These are phyloP conservation scores for Thielaviopsis ethacetica DNA, from an alignment of 2,329 filamentous ascomycete genomes.

Conservation along the genomic window DNA sequence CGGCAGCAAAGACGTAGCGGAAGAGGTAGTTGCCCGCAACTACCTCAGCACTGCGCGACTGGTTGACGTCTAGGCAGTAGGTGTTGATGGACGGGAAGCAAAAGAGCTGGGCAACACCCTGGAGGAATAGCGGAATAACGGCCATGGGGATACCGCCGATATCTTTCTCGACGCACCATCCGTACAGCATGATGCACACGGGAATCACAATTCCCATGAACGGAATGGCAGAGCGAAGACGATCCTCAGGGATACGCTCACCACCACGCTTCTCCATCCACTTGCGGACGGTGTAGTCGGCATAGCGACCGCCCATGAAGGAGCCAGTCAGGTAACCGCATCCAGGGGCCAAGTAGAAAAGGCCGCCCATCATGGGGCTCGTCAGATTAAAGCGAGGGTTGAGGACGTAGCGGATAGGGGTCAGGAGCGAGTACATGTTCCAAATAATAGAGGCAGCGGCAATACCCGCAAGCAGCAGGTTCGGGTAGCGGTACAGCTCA, in stretches of 20 bases:
- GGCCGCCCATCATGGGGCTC: slow-evolving; percentile 47
- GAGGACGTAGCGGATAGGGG: slow-evolving; percentile 54
- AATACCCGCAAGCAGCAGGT: slow-evolving; percentile 42
- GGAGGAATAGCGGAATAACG: slow-evolving; percentile 56
- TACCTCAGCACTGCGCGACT: slow-evolving; percentile 51
- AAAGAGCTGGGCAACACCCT: slow-evolving; percentile 59
- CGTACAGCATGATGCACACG: slow-evolving; percentile 46
- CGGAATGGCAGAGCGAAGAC: slow-evolving; percentile 40
- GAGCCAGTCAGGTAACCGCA: slow-evolving; percentile 53
- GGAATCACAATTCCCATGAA: slow-evolving; percentile 44
- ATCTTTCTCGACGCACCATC: slow-evolving; percentile 32
- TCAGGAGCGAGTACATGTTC: slow-evolving; percentile 51
- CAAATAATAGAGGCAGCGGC: slow-evolving; percentile 50
- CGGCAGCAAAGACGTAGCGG: slow-evolving; percentile 57
- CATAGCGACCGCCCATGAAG: slow-evolving; percentile 55
- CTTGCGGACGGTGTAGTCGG: slow-evolving; percentile 47
- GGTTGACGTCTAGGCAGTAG: slow-evolving; percentile 73
- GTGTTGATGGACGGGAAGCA: slow-evolving; percentile 64
- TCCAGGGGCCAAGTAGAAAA: slow-evolving; percentile 62
- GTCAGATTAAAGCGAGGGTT: slow-evolving; percentile 58
- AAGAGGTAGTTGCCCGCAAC: slow-evolving; percentile 68
- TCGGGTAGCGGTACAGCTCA: slow-evolving; percentile 49
- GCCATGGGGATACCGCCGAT: slow-evolving; percentile 41
- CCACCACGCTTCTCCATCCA: slow-evolving; percentile 45
- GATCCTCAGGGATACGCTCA: slow-evolving; percentile 49